Base-by-base conservation (phyloP, 257 asterid genomes). In the Nicotiana knightiana region DNA sequence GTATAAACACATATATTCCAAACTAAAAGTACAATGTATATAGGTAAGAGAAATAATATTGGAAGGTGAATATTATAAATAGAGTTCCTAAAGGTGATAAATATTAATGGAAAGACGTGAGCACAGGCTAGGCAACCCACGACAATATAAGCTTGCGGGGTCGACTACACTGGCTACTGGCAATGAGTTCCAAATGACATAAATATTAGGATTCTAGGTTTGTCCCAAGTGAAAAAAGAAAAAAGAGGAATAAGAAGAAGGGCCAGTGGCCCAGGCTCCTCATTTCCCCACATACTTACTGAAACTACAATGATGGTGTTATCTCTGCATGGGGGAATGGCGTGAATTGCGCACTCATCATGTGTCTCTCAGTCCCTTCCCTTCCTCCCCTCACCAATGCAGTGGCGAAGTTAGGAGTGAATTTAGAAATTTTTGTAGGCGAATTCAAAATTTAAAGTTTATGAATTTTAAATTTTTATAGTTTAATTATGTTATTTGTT, bases 271-370 rank as follows among this genome's bases (percentile, higher is more conserved):
- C 76, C 35, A 32, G 26, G 30, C 17, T 43, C 63, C 55, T 62
- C 33, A 67, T 62, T 66, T 12, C 73, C 39, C 15, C 4, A 26
- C 46, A 24, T 59, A 59, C 26, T 79, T 28, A 17, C 58, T 24
- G 68, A 79, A 81, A 70, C 75, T 11, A 51, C 75, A 85, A 89
- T 86, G 80, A 89, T 89, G 86, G 51, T 82, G 91, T 86, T 85
- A 71, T 80, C 61, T 83, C 61, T 83, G 85, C 89, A 59, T 85
- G 89, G 79, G 83, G 75, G 79, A 32, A 57, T 83, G 87, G 87
- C 89, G 92, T 86, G 87, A 86, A 77, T 37, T 24, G 75, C 83
- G 55, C 79, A 80, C 86, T 68, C 85, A 84, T 84, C 89, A 82
- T 83, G 54, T 81, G 81, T 43, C 51, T 43, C 51, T 43, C 2